Evolutionary conservation across 164 flowering plant species (phyloP), one percentile per base, ranked within the genome.

Genomic region (Sextonia rubra): DNA sequence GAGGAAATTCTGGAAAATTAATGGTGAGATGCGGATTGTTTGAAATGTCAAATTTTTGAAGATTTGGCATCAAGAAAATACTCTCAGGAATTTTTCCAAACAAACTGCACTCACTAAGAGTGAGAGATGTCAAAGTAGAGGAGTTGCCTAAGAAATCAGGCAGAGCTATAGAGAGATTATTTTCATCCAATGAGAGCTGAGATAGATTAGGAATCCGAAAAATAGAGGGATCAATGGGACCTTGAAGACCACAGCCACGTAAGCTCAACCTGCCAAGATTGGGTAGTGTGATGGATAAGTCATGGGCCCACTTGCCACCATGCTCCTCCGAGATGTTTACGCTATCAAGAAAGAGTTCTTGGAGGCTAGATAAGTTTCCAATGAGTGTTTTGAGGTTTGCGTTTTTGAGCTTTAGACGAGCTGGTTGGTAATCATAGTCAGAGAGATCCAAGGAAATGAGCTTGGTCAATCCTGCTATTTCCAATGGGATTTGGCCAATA

Each of bases 231-330:
- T 73, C 64, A 32, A 77, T 49, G n/a, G 80, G 82, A 6, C 83
- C 87, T 20, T 74, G 71, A 68, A 82, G 69, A 18, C 69, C 0
- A 73, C 84, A 81, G 23, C 62, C 60, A 3, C 74, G 60, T 60
- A 85, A 64, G 70, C 83, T 77, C 81, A 85, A 73, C 5, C 56
- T 73, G 15, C 60, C 56, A 58, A 85, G 70, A n/a, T 77, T 74
- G 0, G 82, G 82, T 9, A 83, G 48, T 12, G 83, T 73, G 61
- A 79, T 73, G 2, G 84, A 83, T n/a, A 82, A 8, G 37, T 74
- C 77, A 49, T 48, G 61, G 67, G 78, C 72, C 60, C 60, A 55
- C 23, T 85, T 84, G 48, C 29, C 8, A 18, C 82, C 78, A 30
- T 30, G 37, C 1, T 60, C 9, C 2, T 64, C 69, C 5, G 86